Conservation (phyloP, 2,329 filamentous ascomycete genomes). For the Cryphonectria carpinicola region DNA sequence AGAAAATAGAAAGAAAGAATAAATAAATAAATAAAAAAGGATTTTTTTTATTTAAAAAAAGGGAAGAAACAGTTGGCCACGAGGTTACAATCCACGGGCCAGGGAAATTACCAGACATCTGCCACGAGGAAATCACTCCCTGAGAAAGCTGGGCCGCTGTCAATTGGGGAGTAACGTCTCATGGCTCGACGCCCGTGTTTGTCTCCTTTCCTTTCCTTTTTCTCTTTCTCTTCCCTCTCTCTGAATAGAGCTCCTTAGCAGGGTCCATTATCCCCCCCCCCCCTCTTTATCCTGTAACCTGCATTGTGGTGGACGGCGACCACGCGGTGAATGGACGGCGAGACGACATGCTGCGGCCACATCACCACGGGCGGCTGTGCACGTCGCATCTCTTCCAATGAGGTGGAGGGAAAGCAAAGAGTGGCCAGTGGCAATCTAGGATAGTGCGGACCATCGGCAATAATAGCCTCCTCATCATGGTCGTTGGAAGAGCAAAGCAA, state of each 20-base stretch:
- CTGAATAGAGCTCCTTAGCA: not conserved
- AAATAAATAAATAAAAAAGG: not conserved
- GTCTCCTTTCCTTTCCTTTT: not conserved
- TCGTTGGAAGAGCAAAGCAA: not conserved
- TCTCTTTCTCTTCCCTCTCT: not conserved
- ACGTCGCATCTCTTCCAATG: not conserved
- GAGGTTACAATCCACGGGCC: not conserved
- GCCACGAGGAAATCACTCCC: not conserved
- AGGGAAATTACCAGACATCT: not conserved
- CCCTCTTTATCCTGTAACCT: not conserved
- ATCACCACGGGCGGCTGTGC: not conserved
- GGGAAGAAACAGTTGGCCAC: not conserved
- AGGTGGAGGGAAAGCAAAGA: not conserved
- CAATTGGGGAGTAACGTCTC: not conserved
- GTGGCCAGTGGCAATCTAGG: not conserved
- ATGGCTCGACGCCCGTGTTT: not conserved
- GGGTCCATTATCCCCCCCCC: too few species aligned
- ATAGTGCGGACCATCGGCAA: not conserved
- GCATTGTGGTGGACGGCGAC: not conserved
- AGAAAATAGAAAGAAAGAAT: not conserved
- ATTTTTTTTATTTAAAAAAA: too few species aligned
- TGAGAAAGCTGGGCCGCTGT: not conserved
- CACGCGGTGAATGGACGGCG: not conserved
- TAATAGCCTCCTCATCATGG: not conserved
- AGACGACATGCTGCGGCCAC: not conserved